Base-by-base conservation (phyloP, 1,284 basidiomycete genomes). In the Spongiforma sp. region DNA sequence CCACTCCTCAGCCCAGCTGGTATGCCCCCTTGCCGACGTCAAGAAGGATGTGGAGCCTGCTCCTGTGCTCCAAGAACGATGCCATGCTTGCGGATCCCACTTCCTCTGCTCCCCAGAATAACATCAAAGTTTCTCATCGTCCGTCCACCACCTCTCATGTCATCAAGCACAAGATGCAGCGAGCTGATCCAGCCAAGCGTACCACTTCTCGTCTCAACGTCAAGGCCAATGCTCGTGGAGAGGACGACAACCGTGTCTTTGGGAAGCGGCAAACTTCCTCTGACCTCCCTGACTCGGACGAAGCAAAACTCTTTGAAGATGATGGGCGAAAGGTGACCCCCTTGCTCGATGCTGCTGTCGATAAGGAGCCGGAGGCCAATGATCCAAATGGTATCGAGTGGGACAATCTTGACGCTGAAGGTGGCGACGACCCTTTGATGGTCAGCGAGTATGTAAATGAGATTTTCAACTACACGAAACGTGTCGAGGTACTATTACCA, bases 391-490 rank as follows among this genome's bases (percentile, higher is more conserved):
- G 82, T 26, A 80, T 84, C n/a, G 75, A 82, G 28, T 93, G 91
- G 95, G 91, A 93, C 37, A 96, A 99, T 75, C 85, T 99, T n/a
- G 97, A 99, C 72, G 91, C 89, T 5, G 96, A 96, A 62, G 97
- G 99, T 74, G 86, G 81, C n/a, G 95, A 96, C 63, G 96, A 99
- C 76, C 96, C 96, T 21, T 81, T 94, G 65, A 99, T 99, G 97
- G 96, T 98, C 66, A 93, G 90, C 80, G 95, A 99, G 80, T 99
- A 99, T 75, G 96, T 98, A 60, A 83, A 85, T 32, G 97, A 99
- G 67, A 96, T 99, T 65, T 98, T 98, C 80, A 82, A 91, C 60
- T 99, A 99, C 82, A 88, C 99, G 81, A 92, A 93, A 76, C 81
- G 88, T 67, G 79, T 86, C 60, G 90, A 91, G 83, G 90, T 90